Base-by-base conservation (phyloP, 306 rosid species). In the Castanopsis chinensis region DNA sequence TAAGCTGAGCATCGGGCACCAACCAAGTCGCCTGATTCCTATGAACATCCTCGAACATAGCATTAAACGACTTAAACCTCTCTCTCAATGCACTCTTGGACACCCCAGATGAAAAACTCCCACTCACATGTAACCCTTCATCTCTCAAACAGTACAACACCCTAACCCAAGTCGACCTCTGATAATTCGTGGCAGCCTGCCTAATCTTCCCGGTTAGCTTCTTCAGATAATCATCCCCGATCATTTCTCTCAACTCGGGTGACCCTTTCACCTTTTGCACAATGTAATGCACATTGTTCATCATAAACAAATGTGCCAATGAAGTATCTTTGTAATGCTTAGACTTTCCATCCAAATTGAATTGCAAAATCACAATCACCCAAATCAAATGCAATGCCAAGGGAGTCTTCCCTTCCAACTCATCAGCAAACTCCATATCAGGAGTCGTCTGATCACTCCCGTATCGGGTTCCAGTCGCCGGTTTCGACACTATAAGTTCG, bases 241-340 rank as follows among this genome's bases (percentile, higher is more conserved):
- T 90, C 93, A 96, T 89, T 79, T 91, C 94, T 87, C 98, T 84
- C 83, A 96, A 80, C 32, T 96, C 98, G 1, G 99, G 89, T 3
- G 96, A 91, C 51, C 96, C 94, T 71, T 89, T 96, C 68, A 90
- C 87, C 91, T 96, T 96, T 79, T 96, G 94, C 80, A 96, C 98
- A 79, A 96, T 96, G 81, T 96, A 96, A 82, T 96, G 99, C 64
- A 93, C 98, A 80, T 96, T 96, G 93, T 96, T 96, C 99, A 96
- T 96, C 59, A 93, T 91, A 69, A 93, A 96, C 70, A 96, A 76
- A 79, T 93, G 98, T 56, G 83, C 83, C 73, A 96, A 70, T 21
- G 98, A 89, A 11, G 84, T 70, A 81, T 96, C 99, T 80, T 88
- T 96, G 65, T 93, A 96, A 68, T 90, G 97, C 92, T 92, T 91